These are phyloP conservation scores for Phaseolus coccineus DNA, from an alignment of 331 rosid genomes.

Conservation along the genomic window DNA sequence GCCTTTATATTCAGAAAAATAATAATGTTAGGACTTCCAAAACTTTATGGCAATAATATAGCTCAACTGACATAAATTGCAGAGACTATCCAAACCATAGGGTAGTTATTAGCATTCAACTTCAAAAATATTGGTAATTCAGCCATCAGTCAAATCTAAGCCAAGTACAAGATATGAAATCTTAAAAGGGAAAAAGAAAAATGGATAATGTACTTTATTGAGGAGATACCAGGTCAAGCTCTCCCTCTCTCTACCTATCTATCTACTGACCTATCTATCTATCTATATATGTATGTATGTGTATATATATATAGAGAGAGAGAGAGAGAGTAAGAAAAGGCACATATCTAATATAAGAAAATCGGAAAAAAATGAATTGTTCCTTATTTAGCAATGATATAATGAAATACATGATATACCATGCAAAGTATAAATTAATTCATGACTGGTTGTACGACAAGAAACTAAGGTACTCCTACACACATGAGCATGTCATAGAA, in stretches of 20 bases:
- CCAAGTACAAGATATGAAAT: slow-evolving; percentile 20
- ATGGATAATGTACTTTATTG: neutral
- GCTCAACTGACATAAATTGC: slow-evolving; percentile 33
- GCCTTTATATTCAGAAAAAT: slow-evolving; percentile 28
- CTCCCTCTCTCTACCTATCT: neutral
- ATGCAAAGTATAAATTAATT: slow-evolving; percentile 14
- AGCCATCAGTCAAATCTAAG: slow-evolving; percentile 39
- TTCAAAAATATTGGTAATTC: slow-evolving; percentile 24
- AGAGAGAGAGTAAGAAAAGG: neutral
- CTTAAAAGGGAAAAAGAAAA: slow-evolving; percentile 10
- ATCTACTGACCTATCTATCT: neutral
- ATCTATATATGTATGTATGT: neutral
- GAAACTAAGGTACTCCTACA: neutral
- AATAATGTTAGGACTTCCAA: neutral
- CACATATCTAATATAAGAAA: neutral
- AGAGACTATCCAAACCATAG: slow-evolving; percentile 7
- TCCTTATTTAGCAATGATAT: slow-evolving; percentile 5
- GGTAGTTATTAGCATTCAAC: slow-evolving; percentile 26
- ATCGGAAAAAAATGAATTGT: neutral
- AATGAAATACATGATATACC: slow-evolving; percentile 4
- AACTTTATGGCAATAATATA: slow-evolving; percentile 18
- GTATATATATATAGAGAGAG: no score
- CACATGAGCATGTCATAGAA: neutral
- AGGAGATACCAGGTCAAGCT: slow-evolving; percentile 19
- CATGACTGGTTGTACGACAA: neutral